These are phyloP conservation scores for Coemansia sp. DNA, from an alignment of 192 early-diverging fungal species.

Conservation along the genomic window DNA sequence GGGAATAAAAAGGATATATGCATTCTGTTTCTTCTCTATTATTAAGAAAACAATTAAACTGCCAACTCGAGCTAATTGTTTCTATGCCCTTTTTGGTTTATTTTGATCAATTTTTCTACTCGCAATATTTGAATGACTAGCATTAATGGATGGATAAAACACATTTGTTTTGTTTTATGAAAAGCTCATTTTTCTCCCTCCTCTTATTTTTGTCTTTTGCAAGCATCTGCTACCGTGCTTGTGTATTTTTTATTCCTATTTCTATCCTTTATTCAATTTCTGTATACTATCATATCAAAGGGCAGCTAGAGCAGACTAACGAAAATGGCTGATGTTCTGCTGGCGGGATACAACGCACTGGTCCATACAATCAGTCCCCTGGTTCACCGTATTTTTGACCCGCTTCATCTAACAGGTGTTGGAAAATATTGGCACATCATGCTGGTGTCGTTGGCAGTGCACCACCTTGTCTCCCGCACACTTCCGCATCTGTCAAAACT, in stretches of 20 bases:
- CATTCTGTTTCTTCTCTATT: not conserved
- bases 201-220: not conserved
- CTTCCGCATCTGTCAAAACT: conserved; percentile 8
- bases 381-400: conserved; percentile 36
- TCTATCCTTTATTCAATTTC: not conserved
- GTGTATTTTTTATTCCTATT: not conserved
- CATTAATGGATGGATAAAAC: no score
- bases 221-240: not conserved
- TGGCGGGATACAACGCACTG: not conserved
- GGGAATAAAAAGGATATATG: not conserved
- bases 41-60: not conserved
- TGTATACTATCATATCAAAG: no score
- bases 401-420: conserved; percentile 31
- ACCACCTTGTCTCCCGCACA: conserved; percentile 4
- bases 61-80: not conserved
- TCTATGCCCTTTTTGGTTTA: not conserved
- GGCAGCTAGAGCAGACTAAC: not conserved
- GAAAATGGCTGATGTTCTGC: not conserved
- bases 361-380: not conserved
- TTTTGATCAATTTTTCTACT: not conserved
- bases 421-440: conserved; percentile 33
- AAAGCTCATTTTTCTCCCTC: not conserved
- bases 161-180: not conserved
- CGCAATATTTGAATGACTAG: no score
- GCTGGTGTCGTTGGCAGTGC: conserved; percentile 13